phyloP scores from a whole-genome alignment of 2,329 filamentous ascomycete genomes.

The Lasiodiplodia gonubiensis region DNA sequence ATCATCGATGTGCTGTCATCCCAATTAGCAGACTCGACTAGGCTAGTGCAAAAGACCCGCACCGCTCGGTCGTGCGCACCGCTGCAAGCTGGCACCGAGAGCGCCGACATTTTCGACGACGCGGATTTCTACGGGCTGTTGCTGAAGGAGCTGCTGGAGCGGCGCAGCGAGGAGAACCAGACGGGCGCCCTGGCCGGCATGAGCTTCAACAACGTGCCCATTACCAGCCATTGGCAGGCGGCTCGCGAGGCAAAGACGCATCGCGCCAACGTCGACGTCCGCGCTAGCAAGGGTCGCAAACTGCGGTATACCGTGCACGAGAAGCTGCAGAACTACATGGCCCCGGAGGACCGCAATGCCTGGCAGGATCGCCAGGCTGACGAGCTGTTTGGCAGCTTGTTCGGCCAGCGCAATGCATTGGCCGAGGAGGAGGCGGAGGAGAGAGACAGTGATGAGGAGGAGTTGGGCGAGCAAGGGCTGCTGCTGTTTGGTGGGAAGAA shows the following conservation, averaged over 20 bases:
- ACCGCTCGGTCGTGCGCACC: slow-evolving; percentile 79
- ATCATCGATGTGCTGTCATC: slow-evolving; percentile 72
- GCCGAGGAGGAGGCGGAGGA: slow-evolving; percentile 50
- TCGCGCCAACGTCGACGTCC: slow-evolving; percentile 80
- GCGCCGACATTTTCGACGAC: slow-evolving; percentile 81
- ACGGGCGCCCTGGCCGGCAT: slow-evolving; percentile 52
- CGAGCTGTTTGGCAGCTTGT: slow-evolving; percentile 58
- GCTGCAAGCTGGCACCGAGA: slow-evolving; percentile 64
- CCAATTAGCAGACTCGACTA: slow-evolving; percentile 69
- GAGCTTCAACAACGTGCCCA: slow-evolving; percentile 36
- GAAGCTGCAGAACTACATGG: slow-evolving; percentile 98
- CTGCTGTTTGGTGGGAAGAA: slow-evolving; percentile 26
- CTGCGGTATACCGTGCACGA: slow-evolving; percentile 94
- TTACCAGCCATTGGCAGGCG: slow-evolving; percentile 60
- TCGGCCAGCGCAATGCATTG: slow-evolving; percentile 53
- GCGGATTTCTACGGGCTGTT: slow-evolving; percentile 93
- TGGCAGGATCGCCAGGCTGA: slow-evolving; percentile 86
- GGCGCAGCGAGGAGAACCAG: slow-evolving; percentile 71
- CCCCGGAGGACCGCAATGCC: slow-evolving; percentile 76
- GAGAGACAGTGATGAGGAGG: slow-evolving; percentile 42
- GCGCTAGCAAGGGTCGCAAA: slow-evolving; percentile 93
- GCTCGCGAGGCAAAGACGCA: slow-evolving; percentile 81
- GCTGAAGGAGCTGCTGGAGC: slow-evolving; percentile 90
- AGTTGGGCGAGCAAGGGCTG: slow-evolving; percentile 31
- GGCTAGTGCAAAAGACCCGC: slow-evolving; percentile 71